Evolutionary conservation across 768 basidiomycete genomes (phyloP).

Genomic region (Suillus sp.): DNA sequence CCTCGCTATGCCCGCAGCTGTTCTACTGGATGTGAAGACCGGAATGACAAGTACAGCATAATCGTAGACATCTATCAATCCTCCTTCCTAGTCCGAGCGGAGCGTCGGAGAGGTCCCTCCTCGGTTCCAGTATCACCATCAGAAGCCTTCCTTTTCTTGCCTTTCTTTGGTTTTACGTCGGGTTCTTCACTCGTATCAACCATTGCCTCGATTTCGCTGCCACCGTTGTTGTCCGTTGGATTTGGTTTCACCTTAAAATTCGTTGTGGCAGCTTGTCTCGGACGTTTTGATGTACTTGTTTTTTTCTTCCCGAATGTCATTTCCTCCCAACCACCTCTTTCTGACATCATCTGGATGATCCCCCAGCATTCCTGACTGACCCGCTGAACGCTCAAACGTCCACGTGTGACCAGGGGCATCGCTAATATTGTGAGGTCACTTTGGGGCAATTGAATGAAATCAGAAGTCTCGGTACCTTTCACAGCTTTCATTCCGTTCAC

Average conservation of each 20-base stretch:
- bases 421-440: constrained; percentile 37
- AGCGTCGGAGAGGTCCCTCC: constrained; percentile 24
- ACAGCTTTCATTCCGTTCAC: constrained; percentile 61
- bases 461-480: constrained; percentile 46
- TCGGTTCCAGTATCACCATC: constrained; percentile 6
- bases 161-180: constrained; percentile 9
- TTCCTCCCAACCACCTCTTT: constrained; percentile 78
- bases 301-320: constrained; percentile 44
- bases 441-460: constrained; percentile 5
- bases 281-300: constrained; percentile 8
- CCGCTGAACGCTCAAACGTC: constrained; percentile 86
- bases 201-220: constrained; percentile 2
- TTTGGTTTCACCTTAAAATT: constrained; percentile 7
- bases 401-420: constrained; percentile 81
- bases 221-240: background rate
- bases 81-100: constrained; percentile 21
- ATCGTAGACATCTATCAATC: background rate
- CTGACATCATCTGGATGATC: constrained; percentile 59
- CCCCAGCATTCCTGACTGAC: constrained; percentile 69
- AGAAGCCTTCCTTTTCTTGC: constrained; percentile 29
- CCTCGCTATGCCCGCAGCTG: background rate
- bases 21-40: background rate
- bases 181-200: constrained; percentile 12
- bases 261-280: constrained; percentile 2
- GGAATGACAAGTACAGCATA: background rate